Evolutionary conservation across 208 protist species (phyloP), one percentile per base, ranked within the genome.

Genomic region (Porcisia deanei): DNA sequence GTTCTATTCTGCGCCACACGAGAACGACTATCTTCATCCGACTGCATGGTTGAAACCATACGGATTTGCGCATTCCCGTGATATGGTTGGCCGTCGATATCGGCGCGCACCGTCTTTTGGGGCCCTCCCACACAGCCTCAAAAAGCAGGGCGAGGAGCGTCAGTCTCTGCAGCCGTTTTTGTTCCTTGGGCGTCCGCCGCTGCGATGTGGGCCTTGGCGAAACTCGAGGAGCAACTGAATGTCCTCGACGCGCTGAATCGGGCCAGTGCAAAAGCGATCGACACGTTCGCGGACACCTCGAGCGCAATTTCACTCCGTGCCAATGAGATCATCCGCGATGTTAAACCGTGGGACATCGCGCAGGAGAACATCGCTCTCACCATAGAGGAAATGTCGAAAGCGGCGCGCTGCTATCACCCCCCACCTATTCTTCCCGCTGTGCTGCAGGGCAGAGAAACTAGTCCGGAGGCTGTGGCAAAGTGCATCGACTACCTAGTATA

Each of bases 401-500:
- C 91, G 10, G 90, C 93, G 9, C 88, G 90, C 41, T 95, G 91
- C 77, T 97, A 97, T 79, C 91, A 97, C 59, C 90, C 90, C 2
- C 93, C 93, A 9, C 85, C 87, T 6, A 83, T 77, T 9, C 85
- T 97, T 43, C 73, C 83, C 8, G 83, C 86, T 18, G 93, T 97
- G 41, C 73, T 97, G 39, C 79, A 75, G 18, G 73, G 84, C 1
- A 89, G 87, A 52, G 91, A 95, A 37, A 87, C 80, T 45, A 85
- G 77, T 72, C 82, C 88, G 2, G 89, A 91, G 45, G 79, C 80
- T 20, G 68, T 97, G 1, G 84, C 85, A 39, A 86, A 87, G 14
- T 94, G 89, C 75, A 89, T 95, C 57, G 93, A 97, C 79, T 94
- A 97, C 73, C 84, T 97, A 3, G 91, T 97, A n/a, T 97, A 92